Percentiles rank a stretch among this genome's conserved stretches.
Evolutionary conservation across 257 asterid genomes (phyloP).

Genomic region (Forsythia viridissima): DNA sequence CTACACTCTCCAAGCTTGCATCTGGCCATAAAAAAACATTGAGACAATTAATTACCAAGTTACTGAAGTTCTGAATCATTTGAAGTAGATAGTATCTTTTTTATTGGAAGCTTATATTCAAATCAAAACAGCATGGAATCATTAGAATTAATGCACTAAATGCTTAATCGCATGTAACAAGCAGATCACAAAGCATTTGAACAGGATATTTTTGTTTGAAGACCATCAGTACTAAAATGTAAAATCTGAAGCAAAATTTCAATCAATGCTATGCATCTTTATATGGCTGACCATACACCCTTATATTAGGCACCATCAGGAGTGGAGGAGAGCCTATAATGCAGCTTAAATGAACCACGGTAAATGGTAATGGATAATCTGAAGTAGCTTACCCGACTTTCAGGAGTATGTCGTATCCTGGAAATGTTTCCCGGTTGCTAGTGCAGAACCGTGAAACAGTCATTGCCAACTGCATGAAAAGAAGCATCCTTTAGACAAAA

Average conservation of each 20-base stretch:
- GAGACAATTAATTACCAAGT: not conserved
- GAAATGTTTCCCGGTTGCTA: slow-evolving; percentile 73
- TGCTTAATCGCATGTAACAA: not conserved
- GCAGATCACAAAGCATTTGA: not conserved
- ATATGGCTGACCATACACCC: too few relatives aligned
- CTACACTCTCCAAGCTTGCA: slow-evolving; percentile 98
- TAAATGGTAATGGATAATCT: not conserved
- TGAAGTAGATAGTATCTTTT: not conserved
- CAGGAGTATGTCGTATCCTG: slow-evolving; percentile 84
- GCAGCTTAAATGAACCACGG: not conserved
- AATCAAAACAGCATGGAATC: not conserved
- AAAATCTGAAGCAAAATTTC: not conserved
- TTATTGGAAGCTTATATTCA: not conserved
- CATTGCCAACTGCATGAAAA: slow-evolving; percentile 59
- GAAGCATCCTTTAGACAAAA: slow-evolving; percentile 2
- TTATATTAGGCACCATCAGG: not conserved
- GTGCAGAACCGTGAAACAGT: slow-evolving; percentile 77
- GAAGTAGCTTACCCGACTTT: slow-evolving; percentile 74
- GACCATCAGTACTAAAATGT: not conserved
- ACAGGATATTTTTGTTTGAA: not conserved
- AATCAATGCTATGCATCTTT: not conserved
- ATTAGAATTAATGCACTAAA: not conserved
- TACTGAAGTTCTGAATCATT: not conserved
- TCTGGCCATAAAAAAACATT: slow-evolving; percentile 43
- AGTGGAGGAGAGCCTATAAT: not conserved